phyloP scores from a whole-genome alignment of 73 alveolate genomes.

The Symbiodinium pilosum region DNA sequence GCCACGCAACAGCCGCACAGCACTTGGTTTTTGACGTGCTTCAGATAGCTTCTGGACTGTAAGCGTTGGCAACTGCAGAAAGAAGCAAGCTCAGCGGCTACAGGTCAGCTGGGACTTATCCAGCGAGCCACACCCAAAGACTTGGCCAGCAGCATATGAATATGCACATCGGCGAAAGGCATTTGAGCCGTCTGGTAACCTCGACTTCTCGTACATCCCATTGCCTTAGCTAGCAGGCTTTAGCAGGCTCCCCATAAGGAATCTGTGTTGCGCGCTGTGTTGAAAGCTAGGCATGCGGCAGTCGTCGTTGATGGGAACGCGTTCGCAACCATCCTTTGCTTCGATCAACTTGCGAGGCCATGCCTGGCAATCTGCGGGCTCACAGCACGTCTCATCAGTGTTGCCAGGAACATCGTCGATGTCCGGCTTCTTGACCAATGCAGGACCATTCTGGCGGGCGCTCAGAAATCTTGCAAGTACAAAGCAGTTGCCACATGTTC shows the following conservation, averaged over 20 bases:
- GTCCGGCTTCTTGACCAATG: slow-evolving; percentile 19
- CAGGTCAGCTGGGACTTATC: not conserved
- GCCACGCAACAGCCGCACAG: too few species aligned
- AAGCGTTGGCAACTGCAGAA: too few species aligned
- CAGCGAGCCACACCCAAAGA: slow-evolving; percentile 17
- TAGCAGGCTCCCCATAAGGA: too few species aligned
- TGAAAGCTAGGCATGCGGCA: slow-evolving; percentile 18
- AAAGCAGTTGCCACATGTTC: too few species aligned
- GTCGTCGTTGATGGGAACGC: slow-evolving; percentile 28
- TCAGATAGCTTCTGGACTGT: too few species aligned
- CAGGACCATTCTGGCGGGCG: not conserved
- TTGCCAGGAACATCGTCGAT: slow-evolving; percentile 1
- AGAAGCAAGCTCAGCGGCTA: not conserved
- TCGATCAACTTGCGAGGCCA: slow-evolving; percentile 37
- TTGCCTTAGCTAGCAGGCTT: not conserved
- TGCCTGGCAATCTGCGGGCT: slow-evolving; percentile 20
- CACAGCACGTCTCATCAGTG: slow-evolving; percentile 60
- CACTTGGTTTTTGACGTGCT: too few species aligned
- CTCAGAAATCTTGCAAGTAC: too few species aligned
- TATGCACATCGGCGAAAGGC: slow-evolving; percentile 40
- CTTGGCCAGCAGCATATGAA: slow-evolving; percentile 38
- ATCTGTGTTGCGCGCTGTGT: not conserved
- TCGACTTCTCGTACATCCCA: slow-evolving; percentile 33
- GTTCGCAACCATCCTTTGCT: slow-evolving; percentile 26
- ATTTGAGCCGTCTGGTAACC: not conserved